Evolutionary conservation across 257 asterid species (phyloP).

Genomic region (Ocimum tenuiflorum): DNA sequence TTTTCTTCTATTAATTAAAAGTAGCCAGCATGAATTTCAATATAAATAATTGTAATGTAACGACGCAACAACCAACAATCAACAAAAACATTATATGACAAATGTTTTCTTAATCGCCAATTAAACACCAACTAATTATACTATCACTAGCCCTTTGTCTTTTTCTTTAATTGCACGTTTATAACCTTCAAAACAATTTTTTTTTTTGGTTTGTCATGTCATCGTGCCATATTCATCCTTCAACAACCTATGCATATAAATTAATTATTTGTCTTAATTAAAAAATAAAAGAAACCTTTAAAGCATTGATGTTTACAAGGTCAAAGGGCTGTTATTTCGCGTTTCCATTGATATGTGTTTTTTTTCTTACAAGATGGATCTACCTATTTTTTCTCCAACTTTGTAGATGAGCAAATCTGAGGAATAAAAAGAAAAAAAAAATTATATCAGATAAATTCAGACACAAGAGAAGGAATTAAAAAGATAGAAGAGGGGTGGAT

Average conservation of each 20-base stretch:
- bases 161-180: background rate
- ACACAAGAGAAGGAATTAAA: background rate
- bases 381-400: conserved; percentile 6
- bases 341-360: conserved; percentile 8
- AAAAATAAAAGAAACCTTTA: no score
- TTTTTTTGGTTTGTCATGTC: background rate
- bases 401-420: background rate
- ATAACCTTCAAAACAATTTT: background rate
- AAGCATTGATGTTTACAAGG: no score
- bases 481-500: background rate
- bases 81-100: no score
- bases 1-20: no score
- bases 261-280: no score
- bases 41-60: background rate
- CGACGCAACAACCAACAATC: conserved; percentile 2
- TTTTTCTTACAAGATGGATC: background rate
- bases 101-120: background rate
- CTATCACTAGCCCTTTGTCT: no score
- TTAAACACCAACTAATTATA: background rate
- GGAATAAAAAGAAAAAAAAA: background rate
- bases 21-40: no score
- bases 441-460: background rate
- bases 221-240: no score
- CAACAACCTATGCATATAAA: conserved; percentile 9
- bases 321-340: conserved; percentile 19